Evolutionary conservation across 306 rosid genomes (phyloP).

Genomic region (Sphenostylis stenocarpa): DNA sequence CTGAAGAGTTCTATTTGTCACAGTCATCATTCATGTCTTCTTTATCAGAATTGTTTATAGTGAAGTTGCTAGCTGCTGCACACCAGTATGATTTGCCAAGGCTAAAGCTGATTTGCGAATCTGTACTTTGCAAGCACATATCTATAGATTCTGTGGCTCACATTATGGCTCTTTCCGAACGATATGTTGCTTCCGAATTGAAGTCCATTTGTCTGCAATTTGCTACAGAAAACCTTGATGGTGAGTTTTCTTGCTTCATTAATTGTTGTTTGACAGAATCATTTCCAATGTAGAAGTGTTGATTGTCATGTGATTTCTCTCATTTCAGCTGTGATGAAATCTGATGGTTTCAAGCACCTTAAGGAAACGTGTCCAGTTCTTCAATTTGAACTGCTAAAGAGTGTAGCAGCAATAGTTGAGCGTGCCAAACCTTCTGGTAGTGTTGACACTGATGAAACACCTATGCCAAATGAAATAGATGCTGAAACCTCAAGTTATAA

Average conservation of each 20-base stretch:
- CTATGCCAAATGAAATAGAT: too few species aligned
- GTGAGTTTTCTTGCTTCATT: constrained; percentile 40
- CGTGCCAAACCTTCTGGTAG: too few species aligned
- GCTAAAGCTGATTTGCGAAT: constrained; percentile 84
- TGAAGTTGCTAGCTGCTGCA: constrained; percentile 81
- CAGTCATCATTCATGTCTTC: constrained; percentile 56
- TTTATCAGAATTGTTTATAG: constrained; percentile 67
- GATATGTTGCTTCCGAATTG: constrained; percentile 69
- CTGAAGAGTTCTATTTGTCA: constrained; percentile 64
- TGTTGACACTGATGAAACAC: too few species aligned
- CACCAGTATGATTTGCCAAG: constrained; percentile 77
- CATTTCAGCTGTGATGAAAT: too few species aligned
- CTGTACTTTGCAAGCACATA: constrained; percentile 82
- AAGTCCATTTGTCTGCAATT: constrained; percentile 83
- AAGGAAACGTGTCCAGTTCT: too few species aligned
- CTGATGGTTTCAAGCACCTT: too few species aligned
- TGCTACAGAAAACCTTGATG: constrained; percentile 84
- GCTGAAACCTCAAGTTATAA: too few species aligned
- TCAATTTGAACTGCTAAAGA: too few species aligned
- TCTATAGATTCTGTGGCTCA: constrained; percentile 81
- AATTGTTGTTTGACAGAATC: too few species aligned
- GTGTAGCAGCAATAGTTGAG: too few species aligned
- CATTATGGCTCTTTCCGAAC: constrained; percentile 80
- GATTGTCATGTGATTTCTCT: too few species aligned
- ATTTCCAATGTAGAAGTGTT: too few species aligned